Conservation (phyloP, 2,329 filamentous ascomycete species). For the Aspergillus japonicus region DNA sequence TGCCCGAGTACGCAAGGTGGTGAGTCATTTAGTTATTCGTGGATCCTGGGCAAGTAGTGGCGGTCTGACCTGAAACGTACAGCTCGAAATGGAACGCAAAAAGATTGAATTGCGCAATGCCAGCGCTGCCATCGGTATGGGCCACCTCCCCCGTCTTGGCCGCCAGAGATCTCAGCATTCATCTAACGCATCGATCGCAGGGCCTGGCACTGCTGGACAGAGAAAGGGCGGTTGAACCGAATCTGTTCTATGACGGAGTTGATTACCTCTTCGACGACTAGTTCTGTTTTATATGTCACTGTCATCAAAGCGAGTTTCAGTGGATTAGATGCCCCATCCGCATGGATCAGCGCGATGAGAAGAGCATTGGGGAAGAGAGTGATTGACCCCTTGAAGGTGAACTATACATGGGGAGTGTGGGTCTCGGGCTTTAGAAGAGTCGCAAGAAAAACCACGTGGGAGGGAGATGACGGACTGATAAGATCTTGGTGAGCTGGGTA, state of each 20-base stretch:
- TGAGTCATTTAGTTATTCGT: conserved; percentile 31
- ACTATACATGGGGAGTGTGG: not conserved
- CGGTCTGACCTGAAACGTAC: not conserved
- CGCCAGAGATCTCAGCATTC: not conserved
- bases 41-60: not conserved
- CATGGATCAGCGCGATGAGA: not conserved
- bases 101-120: conserved; percentile 47
- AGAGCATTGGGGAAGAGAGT: not conserved
- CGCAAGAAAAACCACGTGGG: not conserved
- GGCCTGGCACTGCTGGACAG: conserved; percentile 27
- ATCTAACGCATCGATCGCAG: not conserved
- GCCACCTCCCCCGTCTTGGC: not conserved
- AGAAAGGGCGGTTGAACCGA: conserved; percentile 32
- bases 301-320: not conserved
- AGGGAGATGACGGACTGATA: not conserved
- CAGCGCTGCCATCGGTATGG: conserved; percentile 38
- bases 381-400: not conserved
- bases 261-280: not conserved
- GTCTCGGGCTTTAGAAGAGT: not conserved
- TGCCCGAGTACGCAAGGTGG: conserved; percentile 49
- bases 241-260: not conserved
- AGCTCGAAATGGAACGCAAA: conserved; percentile 51
- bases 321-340: not conserved
- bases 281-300: not conserved
- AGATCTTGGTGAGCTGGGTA: not conserved